Conservation (phyloP, 2,329 filamentous ascomycete species). For the Neonectria punicea region DNA sequence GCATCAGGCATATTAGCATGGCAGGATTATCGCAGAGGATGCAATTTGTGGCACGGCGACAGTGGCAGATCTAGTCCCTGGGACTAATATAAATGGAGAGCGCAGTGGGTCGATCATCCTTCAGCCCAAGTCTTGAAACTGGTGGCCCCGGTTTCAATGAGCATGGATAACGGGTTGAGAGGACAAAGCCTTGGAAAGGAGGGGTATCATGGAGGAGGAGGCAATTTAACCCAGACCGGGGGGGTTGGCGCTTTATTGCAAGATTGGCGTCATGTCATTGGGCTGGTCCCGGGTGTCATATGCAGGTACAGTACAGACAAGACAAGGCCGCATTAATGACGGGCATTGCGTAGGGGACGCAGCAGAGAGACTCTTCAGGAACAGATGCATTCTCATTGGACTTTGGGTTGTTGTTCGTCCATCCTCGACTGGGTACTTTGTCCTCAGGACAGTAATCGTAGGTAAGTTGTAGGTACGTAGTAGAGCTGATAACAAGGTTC, state of each 20-base stretch:
- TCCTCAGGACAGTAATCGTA: too few relatives aligned
- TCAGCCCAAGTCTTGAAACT: slow-evolving; percentile 40
- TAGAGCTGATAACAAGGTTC: background rate
- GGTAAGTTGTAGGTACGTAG: too few relatives aligned
- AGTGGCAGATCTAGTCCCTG: slow-evolving; percentile 30
- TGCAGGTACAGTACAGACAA: background rate
- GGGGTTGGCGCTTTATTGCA: slow-evolving; percentile 1
- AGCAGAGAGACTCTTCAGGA: background rate
- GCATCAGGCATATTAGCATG: background rate
- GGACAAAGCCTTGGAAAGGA: background rate
- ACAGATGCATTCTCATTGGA: background rate
- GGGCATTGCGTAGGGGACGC: background rate
- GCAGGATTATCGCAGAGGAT: slow-evolving; percentile 14
- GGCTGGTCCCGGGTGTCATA: background rate
- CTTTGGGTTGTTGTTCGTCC: background rate
- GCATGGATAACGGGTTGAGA: slow-evolving; percentile 18
- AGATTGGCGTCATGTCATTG: background rate
- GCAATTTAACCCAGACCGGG: slow-evolving; percentile 21
- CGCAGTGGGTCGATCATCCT: slow-evolving; percentile 32
- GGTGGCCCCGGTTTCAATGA: slow-evolving; percentile 26
- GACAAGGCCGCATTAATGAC: background rate
- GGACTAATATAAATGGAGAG: slow-evolving; percentile 36
- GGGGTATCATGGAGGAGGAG: slow-evolving; percentile 12
- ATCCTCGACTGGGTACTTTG: background rate
- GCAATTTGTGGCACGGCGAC: slow-evolving; percentile 26